Percentiles rank a stretch among this genome's conserved stretches.
phyloP scores from a whole-genome alignment of 1,284 basidiomycete genomes.

The Cryptococcus neoformans region DNA sequence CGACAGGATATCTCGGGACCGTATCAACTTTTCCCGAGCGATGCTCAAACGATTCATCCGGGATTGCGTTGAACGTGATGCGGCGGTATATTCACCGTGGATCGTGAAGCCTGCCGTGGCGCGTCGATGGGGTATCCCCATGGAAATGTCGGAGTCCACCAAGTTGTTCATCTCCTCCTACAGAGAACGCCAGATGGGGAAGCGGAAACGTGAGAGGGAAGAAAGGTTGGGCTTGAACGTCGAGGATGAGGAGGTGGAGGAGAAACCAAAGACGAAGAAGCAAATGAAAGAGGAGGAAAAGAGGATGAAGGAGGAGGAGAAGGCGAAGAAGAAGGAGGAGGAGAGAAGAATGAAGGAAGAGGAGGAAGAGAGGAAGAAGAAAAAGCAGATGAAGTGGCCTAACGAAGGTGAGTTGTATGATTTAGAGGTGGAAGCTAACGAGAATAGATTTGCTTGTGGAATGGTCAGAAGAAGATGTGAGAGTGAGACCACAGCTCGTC shows the following conservation, averaged over 20 bases:
- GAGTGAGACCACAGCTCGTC: slow-evolving; percentile 62
- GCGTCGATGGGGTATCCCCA: slow-evolving; percentile 74
- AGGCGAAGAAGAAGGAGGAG: slow-evolving; percentile 40
- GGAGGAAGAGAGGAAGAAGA: slow-evolving; percentile 59
- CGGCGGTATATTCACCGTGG: slow-evolving; percentile 92
- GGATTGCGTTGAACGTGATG: slow-evolving; percentile 86
- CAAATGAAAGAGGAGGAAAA: slow-evolving; percentile 65
- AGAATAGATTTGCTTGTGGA: slow-evolving; percentile 75
- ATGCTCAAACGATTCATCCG: slow-evolving; percentile 93
- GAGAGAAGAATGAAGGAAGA: slow-evolving; percentile 61
- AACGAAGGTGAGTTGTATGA: slow-evolving; percentile 53
- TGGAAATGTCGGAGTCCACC: slow-evolving; percentile 80
- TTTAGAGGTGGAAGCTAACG: slow-evolving; percentile 14
- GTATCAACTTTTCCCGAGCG: slow-evolving; percentile 91
- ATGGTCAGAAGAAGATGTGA: slow-evolving; percentile 66
- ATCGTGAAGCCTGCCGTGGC: slow-evolving; percentile 83
- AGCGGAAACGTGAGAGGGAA: slow-evolving; percentile 64
- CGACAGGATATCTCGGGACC: slow-evolving; percentile 84
- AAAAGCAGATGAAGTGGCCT: slow-evolving; percentile 74
- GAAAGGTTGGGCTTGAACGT: slow-evolving; percentile 54
- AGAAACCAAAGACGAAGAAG: slow-evolving; percentile 66
- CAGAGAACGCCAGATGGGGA: slow-evolving; percentile 83
- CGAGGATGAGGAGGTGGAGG: slow-evolving; percentile 54
- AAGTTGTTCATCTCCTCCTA: slow-evolving; percentile 70
- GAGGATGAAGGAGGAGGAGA: slow-evolving; percentile 22